Conservation (phyloP, 2,329 filamentous ascomycete genomes). For the Alternaria longipes region DNA sequence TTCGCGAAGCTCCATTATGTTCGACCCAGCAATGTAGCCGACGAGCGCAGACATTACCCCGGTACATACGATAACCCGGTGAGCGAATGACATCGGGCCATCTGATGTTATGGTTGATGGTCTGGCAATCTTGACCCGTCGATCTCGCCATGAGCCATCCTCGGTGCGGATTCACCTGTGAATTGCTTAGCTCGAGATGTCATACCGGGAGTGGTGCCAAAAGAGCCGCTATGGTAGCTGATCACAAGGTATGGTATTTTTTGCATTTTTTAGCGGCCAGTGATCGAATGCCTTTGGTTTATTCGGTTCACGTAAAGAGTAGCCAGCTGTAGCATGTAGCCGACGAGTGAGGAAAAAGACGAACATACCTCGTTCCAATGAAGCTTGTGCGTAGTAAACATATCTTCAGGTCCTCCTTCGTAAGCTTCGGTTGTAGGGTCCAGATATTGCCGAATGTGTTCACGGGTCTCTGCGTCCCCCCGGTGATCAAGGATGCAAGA, state of each 20-base stretch:
- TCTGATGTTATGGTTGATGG: slow-evolving; percentile 27
- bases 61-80: slow-evolving; percentile 26
- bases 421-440: slow-evolving; percentile 28
- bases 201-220: no score
- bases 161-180: slow-evolving; percentile 23
- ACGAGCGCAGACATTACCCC: slow-evolving; percentile 20
- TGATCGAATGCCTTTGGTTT: no score
- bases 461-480: no score
- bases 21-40: slow-evolving; percentile 11
- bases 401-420: slow-evolving; percentile 28
- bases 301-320: background rate
- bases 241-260: no score
- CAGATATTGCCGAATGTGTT: slow-evolving; percentile 12
- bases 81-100: slow-evolving; percentile 27
- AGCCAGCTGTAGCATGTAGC: background rate
- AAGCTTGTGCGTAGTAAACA: slow-evolving; percentile 26
- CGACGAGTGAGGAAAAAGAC: background rate
- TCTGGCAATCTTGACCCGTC: slow-evolving; percentile 11
- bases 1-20: slow-evolving; percentile 9
- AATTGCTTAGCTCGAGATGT: slow-evolving; percentile 14
- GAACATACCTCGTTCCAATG: slow-evolving; percentile 44
- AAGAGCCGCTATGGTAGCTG: no score
- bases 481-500: slow-evolving; percentile 12
- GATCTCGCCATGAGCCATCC: slow-evolving; percentile 27
- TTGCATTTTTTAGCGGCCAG: background rate